phyloP scores from a whole-genome alignment of 2,329 filamentous ascomycete genomes.

The Curvularia eragrostidis region DNA sequence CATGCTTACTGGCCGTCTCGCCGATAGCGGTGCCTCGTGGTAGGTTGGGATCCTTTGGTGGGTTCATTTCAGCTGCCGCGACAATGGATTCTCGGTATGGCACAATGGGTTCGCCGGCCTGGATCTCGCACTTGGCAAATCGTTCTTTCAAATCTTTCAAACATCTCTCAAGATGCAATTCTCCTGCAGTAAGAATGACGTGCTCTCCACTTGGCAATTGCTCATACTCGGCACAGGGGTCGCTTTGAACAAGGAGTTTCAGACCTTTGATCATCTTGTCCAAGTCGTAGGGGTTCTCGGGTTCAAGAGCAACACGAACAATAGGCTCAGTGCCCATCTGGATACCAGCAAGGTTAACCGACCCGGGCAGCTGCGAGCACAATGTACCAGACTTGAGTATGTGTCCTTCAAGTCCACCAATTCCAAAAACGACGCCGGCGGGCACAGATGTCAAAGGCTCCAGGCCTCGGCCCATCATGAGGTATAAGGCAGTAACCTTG shows the following conservation, averaged over 20 bases:
- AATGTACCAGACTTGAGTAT: slow-evolving; percentile 96
- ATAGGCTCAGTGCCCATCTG: slow-evolving; percentile 84
- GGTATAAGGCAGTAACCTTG: slow-evolving; percentile 85
- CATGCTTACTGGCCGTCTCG: slow-evolving; percentile 83
- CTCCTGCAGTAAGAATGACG: slow-evolving; percentile 90
- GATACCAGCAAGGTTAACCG: slow-evolving; percentile 89
- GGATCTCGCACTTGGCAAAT: slow-evolving; percentile 93
- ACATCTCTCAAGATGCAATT: slow-evolving; percentile 92
- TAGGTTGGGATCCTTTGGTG: slow-evolving; percentile 82
- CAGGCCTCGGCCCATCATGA: slow-evolving; percentile 91
- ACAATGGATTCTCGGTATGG: slow-evolving; percentile 95
- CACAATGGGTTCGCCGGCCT: slow-evolving; percentile 91
- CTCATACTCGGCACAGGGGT: slow-evolving; percentile 95
- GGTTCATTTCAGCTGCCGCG: slow-evolving; percentile 86
- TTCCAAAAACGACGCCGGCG: slow-evolving; percentile 93
- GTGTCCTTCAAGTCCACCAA: slow-evolving; percentile 88
- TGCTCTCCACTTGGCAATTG: slow-evolving; percentile 93
- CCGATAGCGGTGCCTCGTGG: slow-evolving; percentile 81
- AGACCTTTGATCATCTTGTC: slow-evolving; percentile 94
- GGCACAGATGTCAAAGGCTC: slow-evolving; percentile 85
- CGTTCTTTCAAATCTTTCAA: slow-evolving; percentile 90
- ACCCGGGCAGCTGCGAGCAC: slow-evolving; percentile 84
- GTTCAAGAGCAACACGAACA: slow-evolving; percentile 94
- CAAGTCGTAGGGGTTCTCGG: slow-evolving; percentile 85
- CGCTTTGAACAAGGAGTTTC: slow-evolving; percentile 86